Percentiles rank a stretch among this genome's conserved stretches.
phyloP scores from a whole-genome alignment of 805 yeast genomes.

The Ogataea siamensis region DNA sequence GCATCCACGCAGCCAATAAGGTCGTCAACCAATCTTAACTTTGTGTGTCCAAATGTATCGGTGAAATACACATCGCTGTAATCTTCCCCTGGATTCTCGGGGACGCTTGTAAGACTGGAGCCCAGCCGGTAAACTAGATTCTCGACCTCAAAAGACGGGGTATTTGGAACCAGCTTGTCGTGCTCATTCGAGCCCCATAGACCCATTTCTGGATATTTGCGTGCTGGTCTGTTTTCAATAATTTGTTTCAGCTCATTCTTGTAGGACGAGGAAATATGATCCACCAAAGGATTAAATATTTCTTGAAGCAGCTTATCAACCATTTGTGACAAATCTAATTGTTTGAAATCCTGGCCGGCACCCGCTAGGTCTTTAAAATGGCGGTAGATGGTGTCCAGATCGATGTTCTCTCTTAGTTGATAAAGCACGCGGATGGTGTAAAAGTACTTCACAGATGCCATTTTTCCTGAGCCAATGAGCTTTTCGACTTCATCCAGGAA shows the following conservation, averaged over 20 bases:
- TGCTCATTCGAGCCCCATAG: conserved; percentile 21
- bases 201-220: conserved; percentile 19
- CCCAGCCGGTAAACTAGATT: conserved; percentile 22
- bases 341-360: conserved; percentile 5
- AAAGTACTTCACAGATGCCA: conserved; percentile 20
- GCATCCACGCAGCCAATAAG: conserved; percentile 11
- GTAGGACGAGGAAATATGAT: conserved; percentile 11
- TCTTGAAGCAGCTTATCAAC: conserved; percentile 18
- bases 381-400: conserved; percentile 17
- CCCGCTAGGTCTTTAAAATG: conserved; percentile 11
- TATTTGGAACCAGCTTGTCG: conserved; percentile 18
- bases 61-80: conserved; percentile 30
- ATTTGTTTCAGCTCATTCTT: conserved; percentile 10
- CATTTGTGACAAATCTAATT: conserved; percentile 15
- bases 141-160: conserved; percentile 26
- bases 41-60: conserved; percentile 17
- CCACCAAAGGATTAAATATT: conserved; percentile 14
- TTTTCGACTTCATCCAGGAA: conserved; percentile 19
- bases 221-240: conserved; percentile 12
- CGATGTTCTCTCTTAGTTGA: conserved; percentile 25
- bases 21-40: conserved; percentile 15
- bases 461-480: conserved; percentile 1
- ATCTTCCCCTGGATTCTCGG: conserved; percentile 22
- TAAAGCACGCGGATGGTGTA: conserved; percentile 28
- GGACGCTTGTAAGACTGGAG: conserved; percentile 14